Evolutionary conservation across 139 green algal genomes (phyloP).

Genomic region (Tetradesmus lagerheimii): DNA sequence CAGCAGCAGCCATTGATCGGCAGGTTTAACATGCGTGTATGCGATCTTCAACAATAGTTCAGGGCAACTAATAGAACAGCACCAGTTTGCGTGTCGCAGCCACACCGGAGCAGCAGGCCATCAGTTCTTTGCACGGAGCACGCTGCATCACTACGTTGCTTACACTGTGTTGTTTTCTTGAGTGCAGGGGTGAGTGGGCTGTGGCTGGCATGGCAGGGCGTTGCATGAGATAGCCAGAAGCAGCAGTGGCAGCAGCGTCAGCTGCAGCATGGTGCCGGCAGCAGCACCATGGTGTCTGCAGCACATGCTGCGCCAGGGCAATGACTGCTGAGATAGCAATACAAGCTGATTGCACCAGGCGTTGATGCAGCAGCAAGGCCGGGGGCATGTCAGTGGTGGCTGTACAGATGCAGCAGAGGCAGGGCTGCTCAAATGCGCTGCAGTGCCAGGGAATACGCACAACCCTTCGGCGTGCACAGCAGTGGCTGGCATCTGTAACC

Average conservation of each 20-base stretch:
- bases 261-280: no score
- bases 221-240: not conserved
- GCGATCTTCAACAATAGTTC: not conserved
- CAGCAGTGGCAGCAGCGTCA: not conserved
- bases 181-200: not conserved
- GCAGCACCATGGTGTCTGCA: no score
- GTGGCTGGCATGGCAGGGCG: not conserved
- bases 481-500: not conserved
- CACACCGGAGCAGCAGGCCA: not conserved
- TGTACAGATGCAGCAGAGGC: no score
- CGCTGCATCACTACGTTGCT: not conserved
- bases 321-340: no score
- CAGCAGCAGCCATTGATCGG: slow-evolving; percentile 30
- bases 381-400: no score
- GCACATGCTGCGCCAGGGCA: no score
- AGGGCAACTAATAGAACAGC: not conserved
- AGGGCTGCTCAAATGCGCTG: no score
- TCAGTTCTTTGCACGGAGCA: not conserved
- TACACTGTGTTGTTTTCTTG: not conserved
- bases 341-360: no score
- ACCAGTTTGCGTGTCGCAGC: not conserved
- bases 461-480: not conserved
- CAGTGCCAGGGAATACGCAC: no score
- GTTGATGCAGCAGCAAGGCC: no score
- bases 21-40: not conserved